Base-by-base conservation (phyloP, 176 grass and related monocot genomes). In the Ananas comosus region DNA sequence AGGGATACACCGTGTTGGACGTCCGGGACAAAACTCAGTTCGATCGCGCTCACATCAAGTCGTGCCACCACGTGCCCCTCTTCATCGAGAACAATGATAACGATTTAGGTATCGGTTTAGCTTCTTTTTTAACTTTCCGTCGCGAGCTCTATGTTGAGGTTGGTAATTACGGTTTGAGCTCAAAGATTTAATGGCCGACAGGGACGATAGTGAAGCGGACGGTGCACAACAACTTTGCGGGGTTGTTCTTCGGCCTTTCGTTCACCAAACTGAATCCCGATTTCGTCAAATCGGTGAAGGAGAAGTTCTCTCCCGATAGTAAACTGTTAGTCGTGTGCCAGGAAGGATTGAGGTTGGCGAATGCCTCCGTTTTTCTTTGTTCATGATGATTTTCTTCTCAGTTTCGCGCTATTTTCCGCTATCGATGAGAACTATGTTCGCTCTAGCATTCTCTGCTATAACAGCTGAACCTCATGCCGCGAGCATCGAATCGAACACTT, bases 251-350 rank as follows among this genome's bases (percentile, higher is more conserved):
- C 49, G 93, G 93, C 0, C 51, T 96, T 13, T 42, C 86, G 4
- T 96, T 96, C 78, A 96, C 92, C 23, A 89, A 87, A 79, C 73
- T 63, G 13, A 96, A 96, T 68, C 71, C 50, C 0, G 86, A 96
- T 49, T 96, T 96, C 11, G 53, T 79, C 47, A 86, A 76, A 83
- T 85, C 69, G 16, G 81, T 96, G 16, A 89, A 76, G 86, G 79
- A 82, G 52, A 83, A 87, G 74, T 81, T 96, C 75, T 81, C 81
- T 10, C 58, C 79, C 48, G 83, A 90, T 22, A 92, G 70, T 59
- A 96, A 90, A 71, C 57, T 90, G 69, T 83, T 96, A 63, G 33
- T 96, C 24, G 86, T 96, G 59, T 96, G 92, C 72, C 88, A 96
- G 73, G 92, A 92, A 89, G 88, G 92, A 13, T 81, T 96, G 71